Base-by-base conservation (phyloP, 805 yeast species). In the Wickerhamiella allomyrinae region DNA sequence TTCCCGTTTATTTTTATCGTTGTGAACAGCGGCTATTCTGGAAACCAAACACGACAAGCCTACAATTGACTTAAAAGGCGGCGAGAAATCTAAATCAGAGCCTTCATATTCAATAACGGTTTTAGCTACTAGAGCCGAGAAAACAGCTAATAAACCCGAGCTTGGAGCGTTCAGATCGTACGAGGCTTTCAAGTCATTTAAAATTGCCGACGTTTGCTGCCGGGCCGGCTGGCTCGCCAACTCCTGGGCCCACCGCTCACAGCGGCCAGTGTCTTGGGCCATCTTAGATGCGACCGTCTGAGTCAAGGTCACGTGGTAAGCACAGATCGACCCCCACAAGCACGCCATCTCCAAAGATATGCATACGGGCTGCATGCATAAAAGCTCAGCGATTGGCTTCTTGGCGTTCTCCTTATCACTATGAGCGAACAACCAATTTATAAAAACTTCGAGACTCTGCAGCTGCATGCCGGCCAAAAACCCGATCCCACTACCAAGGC, bases 381-480 rank as follows among this genome's bases (percentile, higher is more conserved):
- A n/a, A n/a, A n/a, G n/a, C n/a, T n/a, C n/a, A n/a, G n/a, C n/a
- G n/a, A n/a, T n/a, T n/a, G n/a, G n/a, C n/a, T n/a, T n/a, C n/a
- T n/a, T n/a, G n/a, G n/a, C n/a, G n/a, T n/a, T n/a, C n/a, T n/a
- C n/a, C n/a, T n/a, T n/a, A n/a, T n/a, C n/a, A n/a, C n/a, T n/a
- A n/a, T n/a, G n/a, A n/a, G n/a, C n/a, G n/a, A 13, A 17, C 20
- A 36, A 15, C 15, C 22, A 36, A 22, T 22, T 20, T 14, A n/a
- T 20, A 13, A 34, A 50, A 41, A 38, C 7, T 51, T 51, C 29
- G 95, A 87, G 56, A 87, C 95, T 23, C 69, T 82, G 45, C 95
- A 89, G 69, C 73, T 89, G 53, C 97, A 89, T 64, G 95, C 95
- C 42, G 98, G 98, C 23, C 95, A 86, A 66, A 71, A 70, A 47